phyloP scores from a whole-genome alignment of 345 rosid species.

The Heritiera fomes region DNA sequence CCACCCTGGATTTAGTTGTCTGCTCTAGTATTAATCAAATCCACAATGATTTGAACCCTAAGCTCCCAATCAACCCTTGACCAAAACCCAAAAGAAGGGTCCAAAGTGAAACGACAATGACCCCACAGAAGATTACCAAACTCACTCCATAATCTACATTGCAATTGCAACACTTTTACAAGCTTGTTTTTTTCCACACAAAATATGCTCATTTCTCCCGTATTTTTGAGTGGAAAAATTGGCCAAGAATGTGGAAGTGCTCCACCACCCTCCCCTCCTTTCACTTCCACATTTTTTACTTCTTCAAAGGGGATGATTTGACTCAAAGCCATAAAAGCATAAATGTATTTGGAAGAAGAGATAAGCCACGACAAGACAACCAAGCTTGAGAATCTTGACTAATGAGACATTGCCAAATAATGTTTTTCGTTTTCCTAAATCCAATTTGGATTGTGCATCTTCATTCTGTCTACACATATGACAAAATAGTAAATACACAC shows the following conservation, averaged over 20 bases:
- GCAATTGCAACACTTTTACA: not conserved
- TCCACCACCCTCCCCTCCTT: conserved; percentile 21
- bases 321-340: conserved; percentile 23
- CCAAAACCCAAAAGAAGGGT: not conserved
- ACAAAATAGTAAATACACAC: not conserved
- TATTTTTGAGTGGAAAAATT: conserved; percentile 11
- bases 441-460: conserved; percentile 32
- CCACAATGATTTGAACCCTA: conserved; percentile 18
- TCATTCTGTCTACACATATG: conserved; percentile 25
- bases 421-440: conserved; percentile 18
- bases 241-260: conserved; percentile 24
- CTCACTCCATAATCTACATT: no score
- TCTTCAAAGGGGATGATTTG: conserved; percentile 19
- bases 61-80: conserved; percentile 2
- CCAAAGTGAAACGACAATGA: conserved; percentile 22
- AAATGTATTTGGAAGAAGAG: conserved; percentile 9
- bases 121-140: conserved; percentile 28
- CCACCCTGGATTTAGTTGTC: conserved; percentile 39
- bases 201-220: not conserved
- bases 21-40: conserved; percentile 23
- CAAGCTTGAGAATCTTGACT: conserved; percentile 45
- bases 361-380: conserved; percentile 18
- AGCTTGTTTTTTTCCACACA: not conserved
- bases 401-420: conserved; percentile 9
- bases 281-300: not conserved